phyloP scores from a whole-genome alignment of 2,329 filamentous ascomycete genomes.

The Pleoardoris graminearum region DNA sequence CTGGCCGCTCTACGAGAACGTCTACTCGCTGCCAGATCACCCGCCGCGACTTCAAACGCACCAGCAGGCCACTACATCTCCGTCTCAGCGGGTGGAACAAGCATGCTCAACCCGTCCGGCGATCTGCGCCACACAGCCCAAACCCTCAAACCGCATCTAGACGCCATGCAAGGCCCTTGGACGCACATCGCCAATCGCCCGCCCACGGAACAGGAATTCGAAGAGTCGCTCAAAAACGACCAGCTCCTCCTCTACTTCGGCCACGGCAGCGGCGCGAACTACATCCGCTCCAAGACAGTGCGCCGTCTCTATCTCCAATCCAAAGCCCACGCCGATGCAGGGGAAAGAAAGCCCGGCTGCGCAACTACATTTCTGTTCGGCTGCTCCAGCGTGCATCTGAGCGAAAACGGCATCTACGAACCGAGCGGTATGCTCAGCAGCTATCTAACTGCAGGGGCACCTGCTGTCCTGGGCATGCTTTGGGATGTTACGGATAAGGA shows the following conservation, averaged over 20 bases:
- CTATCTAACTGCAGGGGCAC: conserved; percentile 80
- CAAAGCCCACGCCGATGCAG: conserved; percentile 32
- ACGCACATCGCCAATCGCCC: conserved; percentile 66
- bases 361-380: conserved; percentile 90
- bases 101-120: conserved; percentile 85
- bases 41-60: conserved; percentile 10
- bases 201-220: conserved; percentile 79
- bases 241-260: conserved; percentile 91
- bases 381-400: conserved; percentile 82
- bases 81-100: conserved; percentile 61
- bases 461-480: conserved; percentile 85
- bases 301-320: conserved; percentile 65
- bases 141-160: conserved; percentile 70
- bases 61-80: conserved; percentile 54
- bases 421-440: conserved; percentile 88
- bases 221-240: conserved; percentile 64
- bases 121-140: conserved; percentile 81
- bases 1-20: conserved; percentile 79
- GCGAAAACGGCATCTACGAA: conserved; percentile 79
- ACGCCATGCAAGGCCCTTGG: conserved; percentile 60
- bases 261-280: conserved; percentile 92
- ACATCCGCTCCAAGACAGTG: conserved; percentile 83
- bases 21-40: conserved; percentile 60
- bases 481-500: conserved; percentile 99
- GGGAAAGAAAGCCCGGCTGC: conserved; percentile 52